Evolutionary conservation across 192 early-diverging fungal genomes (phyloP).

Genomic region (Coemansia umbellata): DNA sequence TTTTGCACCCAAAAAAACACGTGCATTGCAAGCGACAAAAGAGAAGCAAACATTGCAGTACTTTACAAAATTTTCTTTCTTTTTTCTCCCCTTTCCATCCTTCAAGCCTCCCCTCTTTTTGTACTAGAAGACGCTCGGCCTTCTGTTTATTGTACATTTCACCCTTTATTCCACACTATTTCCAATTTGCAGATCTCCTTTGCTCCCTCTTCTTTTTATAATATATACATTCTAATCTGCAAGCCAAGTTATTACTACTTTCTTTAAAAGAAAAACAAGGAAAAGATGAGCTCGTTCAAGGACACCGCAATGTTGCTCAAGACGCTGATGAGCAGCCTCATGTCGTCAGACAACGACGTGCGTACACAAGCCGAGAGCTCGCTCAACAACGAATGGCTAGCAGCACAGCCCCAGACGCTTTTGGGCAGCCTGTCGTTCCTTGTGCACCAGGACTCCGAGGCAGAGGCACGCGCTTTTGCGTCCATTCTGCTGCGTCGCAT

Average conservation of each 20-base stretch:
- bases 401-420: slow-evolving; percentile 57
- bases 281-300: slow-evolving; percentile 26
- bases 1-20: no score
- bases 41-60: not conserved
- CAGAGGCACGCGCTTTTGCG: slow-evolving; percentile 60
- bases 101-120: not conserved
- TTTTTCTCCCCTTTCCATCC: not conserved
- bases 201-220: no score
- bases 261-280: slow-evolving; percentile 3
- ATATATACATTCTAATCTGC: no score
- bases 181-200: no score
- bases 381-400: slow-evolving; percentile 60
- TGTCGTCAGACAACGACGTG: slow-evolving; percentile 57
- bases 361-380: slow-evolving; percentile 61
- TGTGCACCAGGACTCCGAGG: slow-evolving; percentile 49
- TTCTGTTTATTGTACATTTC: slow-evolving; percentile 4
- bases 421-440: slow-evolving; percentile 59
- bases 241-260: no score
- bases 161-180: no score
- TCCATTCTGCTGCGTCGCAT: slow-evolving; percentile 67
- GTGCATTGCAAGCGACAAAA: no score
- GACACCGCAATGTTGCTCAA: slow-evolving; percentile 44
- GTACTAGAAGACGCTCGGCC: not conserved
- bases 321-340: slow-evolving; percentile 44
- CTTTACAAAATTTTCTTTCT: not conserved